Evolutionary conservation across 1,284 basidiomycete genomes (phyloP), one percentile per base, ranked within the genome.

Genomic region (Porphyrellus sp.): DNA sequence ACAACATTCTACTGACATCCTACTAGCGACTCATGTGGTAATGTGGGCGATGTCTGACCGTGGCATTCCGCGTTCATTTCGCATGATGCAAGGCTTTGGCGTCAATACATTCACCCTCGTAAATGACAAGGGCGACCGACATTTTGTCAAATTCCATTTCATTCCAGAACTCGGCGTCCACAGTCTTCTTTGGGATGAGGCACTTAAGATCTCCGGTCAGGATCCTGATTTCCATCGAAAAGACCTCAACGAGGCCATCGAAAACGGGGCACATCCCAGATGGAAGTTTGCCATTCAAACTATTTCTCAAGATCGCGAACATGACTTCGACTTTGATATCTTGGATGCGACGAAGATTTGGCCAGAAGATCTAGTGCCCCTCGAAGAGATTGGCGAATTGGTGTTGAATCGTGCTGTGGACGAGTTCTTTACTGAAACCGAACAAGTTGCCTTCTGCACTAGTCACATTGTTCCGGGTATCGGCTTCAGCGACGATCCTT

Each of bases 11-110:
- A 33, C 54, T 62, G 68, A 67, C 25, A 5, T 44, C 62, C 58
- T 58, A 18, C 15, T 33, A 87, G 75, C 83, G 59, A 79, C 86
- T 1, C 85, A 91, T 63, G 91, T 90, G 86, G 73, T 89, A 9
- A 83, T 86, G 77, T 93, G 90, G 90, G 77, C 76, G 27, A 84
- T 93, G 79, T 89, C 86, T 5, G 91, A 94, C 65, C 82, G 90
- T 56, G 82, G 80, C 52, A 77, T 93, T 53, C 91, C 91, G 13
- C 82, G 89, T 28, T 91, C 88, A 3, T 88, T 76, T 68, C 81
- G 90, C 45, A 90, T 89, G 85, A 89, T 94, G 82, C 88, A 91
- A 72, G 92, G 85, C 6, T 92, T 92, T 58, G 88, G 89, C 12
- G 87, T 92, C 25, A 90, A 93, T 69, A 90, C 89, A 0, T 93